Evolutionary conservation across 179 eudicot genomes (phyloP).

Genomic region (Kewa caespitosa): DNA sequence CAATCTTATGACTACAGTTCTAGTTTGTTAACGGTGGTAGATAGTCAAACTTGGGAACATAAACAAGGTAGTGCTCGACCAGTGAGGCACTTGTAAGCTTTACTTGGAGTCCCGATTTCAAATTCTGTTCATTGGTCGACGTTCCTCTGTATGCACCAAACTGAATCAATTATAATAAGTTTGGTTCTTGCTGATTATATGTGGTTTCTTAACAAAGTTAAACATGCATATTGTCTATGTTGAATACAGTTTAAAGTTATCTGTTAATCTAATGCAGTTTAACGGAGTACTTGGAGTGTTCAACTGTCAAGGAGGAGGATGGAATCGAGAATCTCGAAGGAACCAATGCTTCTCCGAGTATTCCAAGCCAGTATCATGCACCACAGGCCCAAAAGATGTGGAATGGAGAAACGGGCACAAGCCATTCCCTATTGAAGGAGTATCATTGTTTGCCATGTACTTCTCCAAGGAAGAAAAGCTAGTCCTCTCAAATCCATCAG

Average conservation of each 20-base stretch:
- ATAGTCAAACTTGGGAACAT: too few species aligned
- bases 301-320: constrained; percentile 91
- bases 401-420: constrained; percentile 74
- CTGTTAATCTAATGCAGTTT: constrained; percentile 33
- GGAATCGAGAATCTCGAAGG: constrained; percentile 62
- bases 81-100: too few species aligned
- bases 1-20: too few species aligned
- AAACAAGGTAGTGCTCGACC: too few species aligned
- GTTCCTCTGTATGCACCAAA: too few species aligned
- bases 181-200: not conserved
- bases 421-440: constrained; percentile 42
- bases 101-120: too few species aligned
- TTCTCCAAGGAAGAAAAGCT: constrained; percentile 49
- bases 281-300: constrained; percentile 78
- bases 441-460: constrained; percentile 57
- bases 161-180: too few species aligned
- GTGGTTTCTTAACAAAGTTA: not conserved
- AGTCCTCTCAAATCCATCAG: constrained; percentile 42
- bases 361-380: constrained; percentile 48
- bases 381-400: constrained; percentile 52
- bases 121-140: too few species aligned
- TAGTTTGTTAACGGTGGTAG: too few species aligned
- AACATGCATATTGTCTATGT: too few species aligned
- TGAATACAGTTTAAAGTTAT: not conserved
- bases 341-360: constrained; percentile 61